Percentiles rank a stretch among this genome's conserved stretches.
phyloP scores from a whole-genome alignment of 116 monocot genomes.

The Dioscorea cayenensis region DNA sequence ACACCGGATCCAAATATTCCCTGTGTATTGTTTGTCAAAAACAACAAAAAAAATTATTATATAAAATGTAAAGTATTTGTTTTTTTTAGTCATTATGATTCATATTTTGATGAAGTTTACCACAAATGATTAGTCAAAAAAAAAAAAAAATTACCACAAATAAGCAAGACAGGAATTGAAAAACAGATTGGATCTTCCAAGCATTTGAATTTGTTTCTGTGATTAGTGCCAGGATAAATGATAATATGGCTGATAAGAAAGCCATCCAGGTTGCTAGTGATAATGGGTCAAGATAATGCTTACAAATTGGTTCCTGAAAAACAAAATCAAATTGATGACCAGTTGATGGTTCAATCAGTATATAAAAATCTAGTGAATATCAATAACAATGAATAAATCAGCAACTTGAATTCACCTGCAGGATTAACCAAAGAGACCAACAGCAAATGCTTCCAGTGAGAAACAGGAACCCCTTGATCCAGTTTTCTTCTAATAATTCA shows the following conservation, averaged over 20 bases:
- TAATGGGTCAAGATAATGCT: conserved; percentile 25
- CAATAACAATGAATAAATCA: neutral
- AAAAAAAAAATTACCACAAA: conserved; percentile 13
- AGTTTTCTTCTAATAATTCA: conserved; percentile 4
- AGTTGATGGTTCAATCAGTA: neutral
- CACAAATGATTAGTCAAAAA: neutral
- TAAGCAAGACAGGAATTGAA: conserved; percentile 15
- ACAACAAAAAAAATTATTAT: neutral
- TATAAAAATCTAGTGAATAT: neutral
- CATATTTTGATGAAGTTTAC: conserved; percentile 8
- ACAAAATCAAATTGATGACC: neutral
- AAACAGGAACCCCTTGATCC: conserved; percentile 27
- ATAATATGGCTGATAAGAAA: conserved; percentile 22
- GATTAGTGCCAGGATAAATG: conserved; percentile 14
- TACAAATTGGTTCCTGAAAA: conserved; percentile 34
- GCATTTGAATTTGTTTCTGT: conserved; percentile 13
- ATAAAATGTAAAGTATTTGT: neutral
- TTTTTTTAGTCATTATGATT: neutral
- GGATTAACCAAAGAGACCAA: conserved; percentile 51
- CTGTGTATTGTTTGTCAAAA: neutral
- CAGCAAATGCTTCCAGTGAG: conserved; percentile 27
- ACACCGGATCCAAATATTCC: conserved; percentile 29
- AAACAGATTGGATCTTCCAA: conserved; percentile 21
- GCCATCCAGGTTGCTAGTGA: conserved; percentile 28
- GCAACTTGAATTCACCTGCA: conserved; percentile 21